Conservation (phyloP, 1,284 basidiomycete species). For the Vanrija humicola region DNA sequence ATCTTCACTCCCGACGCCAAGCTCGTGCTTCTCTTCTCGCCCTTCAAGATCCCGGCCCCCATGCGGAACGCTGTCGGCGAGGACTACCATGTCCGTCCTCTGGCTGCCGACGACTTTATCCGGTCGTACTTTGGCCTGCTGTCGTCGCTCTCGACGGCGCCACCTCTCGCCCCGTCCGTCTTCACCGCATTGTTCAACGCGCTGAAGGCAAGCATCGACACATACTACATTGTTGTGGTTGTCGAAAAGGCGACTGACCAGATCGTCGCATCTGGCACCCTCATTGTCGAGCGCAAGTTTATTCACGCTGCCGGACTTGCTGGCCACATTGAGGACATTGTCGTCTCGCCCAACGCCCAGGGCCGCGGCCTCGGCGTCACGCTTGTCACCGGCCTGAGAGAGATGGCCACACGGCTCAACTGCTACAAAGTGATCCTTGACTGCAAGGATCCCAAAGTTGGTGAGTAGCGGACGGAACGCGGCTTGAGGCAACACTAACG, state of each 20-base stretch:
- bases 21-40: conserved; percentile 72
- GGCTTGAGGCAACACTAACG: neutral
- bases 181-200: conserved; percentile 65
- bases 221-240: conserved; percentile 84
- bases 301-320: conserved; percentile 71
- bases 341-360: conserved; percentile 86
- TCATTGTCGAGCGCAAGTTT: conserved; percentile 93
- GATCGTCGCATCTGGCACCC: conserved; percentile 77
- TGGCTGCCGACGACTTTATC: conserved; percentile 76
- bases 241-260: conserved; percentile 68
- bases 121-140: conserved; percentile 82
- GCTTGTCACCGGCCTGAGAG: conserved; percentile 76
- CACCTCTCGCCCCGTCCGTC: conserved; percentile 67
- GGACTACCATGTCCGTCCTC: conserved; percentile 62
- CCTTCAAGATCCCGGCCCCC: conserved; percentile 56
- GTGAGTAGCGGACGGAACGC: conserved; percentile 55
- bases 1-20: conserved; percentile 62
- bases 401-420: conserved; percentile 68
- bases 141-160: conserved; percentile 69
- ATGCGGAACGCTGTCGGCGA: conserved; percentile 21
- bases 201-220: conserved; percentile 51
- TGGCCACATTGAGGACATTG: conserved; percentile 97
- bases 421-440: conserved; percentile 96
- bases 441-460: conserved; percentile 82
- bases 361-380: conserved; percentile 76